Evolutionary conservation across 306 rosid genomes (phyloP), one percentile per base, ranked within the genome.

Genomic region (Arachis hypogaea): DNA sequence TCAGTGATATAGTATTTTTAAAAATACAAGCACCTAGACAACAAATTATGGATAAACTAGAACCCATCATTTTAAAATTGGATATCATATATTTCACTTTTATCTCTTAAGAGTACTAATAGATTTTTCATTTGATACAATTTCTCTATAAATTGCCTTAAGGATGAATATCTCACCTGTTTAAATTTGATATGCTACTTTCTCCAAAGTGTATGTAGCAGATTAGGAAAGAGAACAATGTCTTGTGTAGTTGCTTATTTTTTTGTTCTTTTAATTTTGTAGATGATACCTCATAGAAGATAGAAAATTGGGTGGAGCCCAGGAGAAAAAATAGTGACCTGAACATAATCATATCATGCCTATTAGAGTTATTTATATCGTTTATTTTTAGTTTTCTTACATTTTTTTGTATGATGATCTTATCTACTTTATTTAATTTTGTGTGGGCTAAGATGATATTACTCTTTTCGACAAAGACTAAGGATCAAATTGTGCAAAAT

Each of bases 371-470:
- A n/a, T 51, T 30, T 38, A 57, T 52, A 38, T 41, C 59, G 71
- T 63, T 75, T 30, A 54, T 69, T 51, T 47, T 5, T 9, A 63
- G 33, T 47, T 51, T 64, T 43, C 72, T 36, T 14, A 16, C 11
- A 30, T 30, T 55, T 30, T 71, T 68, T 49, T 67, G 16, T 29
- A 59, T 56, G 41, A 42, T 68, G 75, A 76, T 41, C 86, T 78
- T 71, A 81, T 79, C 71, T 63, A 55, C 42, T 57, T 65, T 65
- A 41, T 68, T 68, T 75, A 60, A n/a, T 70, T 75, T 29, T 41
- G 50, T 77, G 74, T 78, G 86, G 69, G 68, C 69, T 38, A 81
- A 89, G 98, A 93, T 84, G 98, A 93, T 83, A 89, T 91, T 45
- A 85, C 90, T 11, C 82, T 76, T 63, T 73, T 85, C 66, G 86